Base-by-base conservation (phyloP, 805 yeast genomes). In the Hanseniaspora clermontiae region DNA sequence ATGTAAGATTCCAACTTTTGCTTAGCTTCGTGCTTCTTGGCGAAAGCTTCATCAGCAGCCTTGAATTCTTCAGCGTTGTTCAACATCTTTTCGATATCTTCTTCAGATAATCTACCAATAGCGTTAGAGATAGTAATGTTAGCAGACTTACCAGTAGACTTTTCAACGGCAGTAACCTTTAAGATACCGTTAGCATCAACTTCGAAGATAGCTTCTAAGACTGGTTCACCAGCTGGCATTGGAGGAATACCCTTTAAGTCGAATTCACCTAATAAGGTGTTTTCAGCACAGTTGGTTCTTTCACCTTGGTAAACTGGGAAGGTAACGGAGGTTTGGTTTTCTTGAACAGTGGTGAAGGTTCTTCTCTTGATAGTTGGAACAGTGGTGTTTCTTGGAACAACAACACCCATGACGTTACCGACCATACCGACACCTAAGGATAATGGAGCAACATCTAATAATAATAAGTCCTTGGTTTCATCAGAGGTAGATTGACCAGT, bases 231-330 rank as follows among this genome's bases (percentile, higher is more conserved):
- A 78, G 96, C 95, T 76, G 88, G 87, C 78, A 93, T 81, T 73
- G 97, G 97, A 73, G 98, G 97, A 70, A 91, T 87, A 73, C 93
- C 95, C 77, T 88, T 87, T 74, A 91, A 84, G 81, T 91, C 97
- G 77, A 91, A 91, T 82, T 91, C 95, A 80, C 97, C 98, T 74
- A 91, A 84, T 70, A 84, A 80, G 72, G 95, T 87, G 88, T 91
- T 91, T 80, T 91, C 97, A 71, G 84, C 77, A 76, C 96, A 89
- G 89, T 89, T 86, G 70, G 91, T 95, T 81, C 98, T 93, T 82
- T 91, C 98, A 84, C 98, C 98, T 82, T 91, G 97, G 83, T 85
- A 91, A 65, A 91, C 97, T 76, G 95, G 97, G 86, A 91, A 89
- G 77, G 87, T 93, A 64, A 91, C 97, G 66, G 96, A 87, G 71